Conservation (phyloP, 2,329 filamentous ascomycete species). For the Epichloe hybrida region DNA sequence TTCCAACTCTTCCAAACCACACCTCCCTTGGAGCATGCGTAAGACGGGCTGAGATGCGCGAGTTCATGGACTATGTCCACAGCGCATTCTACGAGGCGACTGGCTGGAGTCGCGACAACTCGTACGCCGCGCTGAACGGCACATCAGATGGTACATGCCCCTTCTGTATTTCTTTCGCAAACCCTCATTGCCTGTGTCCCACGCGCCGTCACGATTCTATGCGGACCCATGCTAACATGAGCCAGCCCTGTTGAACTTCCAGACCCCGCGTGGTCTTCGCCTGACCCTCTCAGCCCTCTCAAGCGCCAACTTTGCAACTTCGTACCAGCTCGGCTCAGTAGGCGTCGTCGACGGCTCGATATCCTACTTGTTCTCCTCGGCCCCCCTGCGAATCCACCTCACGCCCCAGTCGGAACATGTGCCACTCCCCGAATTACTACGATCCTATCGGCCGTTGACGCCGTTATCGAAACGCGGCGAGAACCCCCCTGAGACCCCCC, state of each 20-base stretch:
- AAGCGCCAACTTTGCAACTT: slow-evolving; percentile 84
- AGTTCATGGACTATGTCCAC: slow-evolving; percentile 96
- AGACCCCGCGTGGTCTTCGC: slow-evolving; percentile 70
- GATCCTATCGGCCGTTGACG: slow-evolving; percentile 68
- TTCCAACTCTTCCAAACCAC: neutral
- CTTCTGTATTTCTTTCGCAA: neutral
- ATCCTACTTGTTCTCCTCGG: slow-evolving; percentile 87
- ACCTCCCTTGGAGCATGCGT: slow-evolving; percentile 14
- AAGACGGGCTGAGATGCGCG: slow-evolving; percentile 52
- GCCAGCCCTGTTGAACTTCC: slow-evolving; percentile 73
- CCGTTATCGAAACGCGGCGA: slow-evolving; percentile 34
- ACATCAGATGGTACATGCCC: slow-evolving; percentile 56
- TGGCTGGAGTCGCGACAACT: slow-evolving; percentile 84
- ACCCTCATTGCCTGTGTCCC: neutral
- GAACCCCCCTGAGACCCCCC: neutral
- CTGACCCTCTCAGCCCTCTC: slow-evolving; percentile 84
- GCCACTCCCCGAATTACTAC: slow-evolving; percentile 62
- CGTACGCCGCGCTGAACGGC: slow-evolving; percentile 73
- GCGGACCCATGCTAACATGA: slow-evolving; percentile 8
- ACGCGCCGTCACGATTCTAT: neutral
- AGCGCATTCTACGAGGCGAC: slow-evolving; percentile 77
- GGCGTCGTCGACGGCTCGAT: slow-evolving; percentile 94
- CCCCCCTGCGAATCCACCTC: slow-evolving; percentile 56
- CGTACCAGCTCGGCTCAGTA: slow-evolving; percentile 79
- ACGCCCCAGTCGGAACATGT: slow-evolving; percentile 58